phyloP scores from a whole-genome alignment of 768 basidiomycete genomes.

The Pulveroboletus sp. region DNA sequence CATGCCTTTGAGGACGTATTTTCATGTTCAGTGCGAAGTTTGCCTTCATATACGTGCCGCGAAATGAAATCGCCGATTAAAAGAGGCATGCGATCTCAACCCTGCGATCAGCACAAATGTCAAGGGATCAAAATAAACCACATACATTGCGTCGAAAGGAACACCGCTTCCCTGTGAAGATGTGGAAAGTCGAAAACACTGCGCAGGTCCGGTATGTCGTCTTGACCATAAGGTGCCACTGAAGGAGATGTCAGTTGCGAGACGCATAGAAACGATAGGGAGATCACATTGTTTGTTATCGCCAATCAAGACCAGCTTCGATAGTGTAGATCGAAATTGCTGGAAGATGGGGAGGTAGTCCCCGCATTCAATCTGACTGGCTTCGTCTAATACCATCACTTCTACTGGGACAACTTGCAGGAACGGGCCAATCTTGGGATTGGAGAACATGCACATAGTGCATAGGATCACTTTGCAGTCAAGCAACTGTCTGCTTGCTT shows the following conservation, averaged over 20 bases:
- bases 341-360: too few relatives aligned
- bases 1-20: slow-evolving; percentile 33
- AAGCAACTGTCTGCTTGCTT: slow-evolving; percentile 23
- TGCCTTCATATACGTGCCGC: slow-evolving; percentile 50
- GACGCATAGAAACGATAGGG: neutral
- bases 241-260: neutral
- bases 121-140: neutral
- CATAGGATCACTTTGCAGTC: slow-evolving; percentile 40
- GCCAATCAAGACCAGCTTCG: too few relatives aligned
- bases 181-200: slow-evolving; percentile 75
- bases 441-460: slow-evolving; percentile 46
- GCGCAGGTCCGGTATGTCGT: slow-evolving; percentile 55
- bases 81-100: slow-evolving; percentile 75
- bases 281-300: too few relatives aligned
- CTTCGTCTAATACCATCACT: slow-evolving; percentile 16
- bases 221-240: slow-evolving; percentile 81
- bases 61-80: slow-evolving; percentile 73
- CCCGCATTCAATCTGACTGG: too few relatives aligned
- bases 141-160: slow-evolving; percentile 74
- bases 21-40: slow-evolving; percentile 55
- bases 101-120: neutral
- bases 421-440: slow-evolving; percentile 13
- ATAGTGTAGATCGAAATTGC: too few relatives aligned
- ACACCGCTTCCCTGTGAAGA: slow-evolving; percentile 42
- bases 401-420: slow-evolving; percentile 33